Base-by-base conservation (phyloP, 805 yeast species). In the Myxozyma lipomycoides region DNA sequence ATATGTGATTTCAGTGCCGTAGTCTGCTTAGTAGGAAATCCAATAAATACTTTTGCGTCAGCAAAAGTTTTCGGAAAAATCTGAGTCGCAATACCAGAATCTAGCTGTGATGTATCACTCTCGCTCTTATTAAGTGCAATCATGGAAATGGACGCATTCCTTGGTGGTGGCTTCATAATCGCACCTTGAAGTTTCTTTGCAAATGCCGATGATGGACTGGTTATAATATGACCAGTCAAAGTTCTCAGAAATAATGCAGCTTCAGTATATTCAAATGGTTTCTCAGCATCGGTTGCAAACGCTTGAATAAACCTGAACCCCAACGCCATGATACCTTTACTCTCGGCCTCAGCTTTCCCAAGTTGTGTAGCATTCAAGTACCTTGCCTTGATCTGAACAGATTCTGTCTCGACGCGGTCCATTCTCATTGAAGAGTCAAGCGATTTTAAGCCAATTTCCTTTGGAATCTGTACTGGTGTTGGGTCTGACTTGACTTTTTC, bases 11-110 rank as follows among this genome's bases (percentile, higher is more conserved):
- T 61, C 32, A 70, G 37, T 1, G 68, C 69, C 0, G 74, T 68
- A 25, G 70, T 63, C 49, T 70, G 74, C 52, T 70, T 70, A 1
- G 74, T 70, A 2, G 74, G 71, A 47, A 70, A 70, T 3, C 74
- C 74, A 47, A 70, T 68, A 43, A 67, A 71, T 3, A 71, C 50
- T 45, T 69, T 69, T 4, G 73, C 71, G 41, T 70, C 73, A 36
- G 62, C 63, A 41, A 55, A 56, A 5, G 61, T 61, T 19, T 59
- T 51, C 1, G 74, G 74, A 43, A 68, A 67, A 19, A 70, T 61
- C 42, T 67, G 69, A 28, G 66, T 58, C 22, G 67, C 59, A 5
- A 70, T 58, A 2, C 70, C 69, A 1, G 69, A 64, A 43, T 64
- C 61, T 28, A 64, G 42, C 28, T 64, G 62, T 1, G 68, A 64